phyloP scores from a whole-genome alignment of 805 yeast species.

The Alloascoidea hylecoeti region DNA sequence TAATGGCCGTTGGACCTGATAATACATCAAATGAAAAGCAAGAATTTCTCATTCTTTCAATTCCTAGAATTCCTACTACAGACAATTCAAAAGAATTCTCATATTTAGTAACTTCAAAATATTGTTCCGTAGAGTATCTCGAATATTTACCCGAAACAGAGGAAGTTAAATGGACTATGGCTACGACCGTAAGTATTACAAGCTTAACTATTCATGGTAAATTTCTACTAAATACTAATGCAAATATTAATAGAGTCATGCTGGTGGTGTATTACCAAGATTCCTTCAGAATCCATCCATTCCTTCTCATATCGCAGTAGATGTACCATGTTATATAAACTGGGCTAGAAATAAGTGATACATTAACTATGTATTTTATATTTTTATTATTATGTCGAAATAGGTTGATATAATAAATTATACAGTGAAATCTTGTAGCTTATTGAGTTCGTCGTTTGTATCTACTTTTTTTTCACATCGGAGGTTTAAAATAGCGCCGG shows the following conservation, averaged over 20 bases:
- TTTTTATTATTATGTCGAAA: neutral
- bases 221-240: no score
- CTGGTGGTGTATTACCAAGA: conserved; percentile 22
- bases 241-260: conserved; percentile 17
- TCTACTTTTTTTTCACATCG: no score
- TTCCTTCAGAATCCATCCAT: conserved; percentile 20
- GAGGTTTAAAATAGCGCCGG: no score
- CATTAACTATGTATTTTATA: neutral
- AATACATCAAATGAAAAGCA: conserved; percentile 9
- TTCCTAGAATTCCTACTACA: conserved; percentile 16
- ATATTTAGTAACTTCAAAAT: conserved; percentile 5
- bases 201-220: no score
- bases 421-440: no score
- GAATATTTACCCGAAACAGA: conserved; percentile 10
- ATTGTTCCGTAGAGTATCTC: conserved; percentile 21
- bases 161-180: conserved; percentile 22
- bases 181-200: conserved; percentile 14
- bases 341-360: conserved; percentile 14
- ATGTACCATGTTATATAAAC: conserved; percentile 17
- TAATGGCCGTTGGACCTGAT: conserved; percentile 15
- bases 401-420: no score
- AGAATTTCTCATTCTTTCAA: conserved; percentile 19
- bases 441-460: no score
- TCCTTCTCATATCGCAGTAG: conserved; percentile 17
- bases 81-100: conserved; percentile 2